Base-by-base conservation (phyloP, 2,329 filamentous ascomycete species). In the Alternaria sp. region DNA sequence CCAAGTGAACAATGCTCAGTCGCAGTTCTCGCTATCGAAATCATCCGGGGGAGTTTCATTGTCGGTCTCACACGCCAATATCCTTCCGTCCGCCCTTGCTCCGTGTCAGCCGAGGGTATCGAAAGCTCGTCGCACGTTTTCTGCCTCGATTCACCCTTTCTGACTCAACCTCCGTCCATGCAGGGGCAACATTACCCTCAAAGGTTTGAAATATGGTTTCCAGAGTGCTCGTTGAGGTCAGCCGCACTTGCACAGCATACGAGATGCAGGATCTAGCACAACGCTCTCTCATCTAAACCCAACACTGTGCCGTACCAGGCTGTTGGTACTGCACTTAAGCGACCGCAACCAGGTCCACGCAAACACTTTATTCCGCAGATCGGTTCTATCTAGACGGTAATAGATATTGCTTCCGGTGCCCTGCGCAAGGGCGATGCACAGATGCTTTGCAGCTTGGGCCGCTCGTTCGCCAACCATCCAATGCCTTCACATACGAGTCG, bases 311-410 rank as follows among this genome's bases (percentile, higher is more conserved):
- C 33, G 64, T 68, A 68, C 71, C 71, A 62, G 71, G 69, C 63
- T 68, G 65, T 45, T 73, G 71, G 71, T 71, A 69, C 47, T 60
- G 25, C 59, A 45, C 50, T 20, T 55, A 61, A 60, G 57, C 58
- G 60, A 65, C 57, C 45, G 45, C 46, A 61, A 50, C 62, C 58
- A 61, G 58, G 60, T 64, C 61, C 37, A 47, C 49, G 56, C 45
- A 41, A 62, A 49, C 68, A 68, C 69, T 69, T 54, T 71, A 71
- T 65, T 65, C 47, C 46, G 68, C 61, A 66, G 64, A 71, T 71
- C 68, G 60, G 41, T 54, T 55, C 41, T 63, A 49, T 67, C 51
- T 54, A 63, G 37, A 59, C 58, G 47, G 64, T 56, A 61, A 58
- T 55, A 55, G 28, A 59, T 18, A 58, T 58, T 65, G 50, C 33